These are phyloP conservation scores for Vachellia collinsii DNA, from an alignment of 306 rosid genomes.

Conservation along the genomic window DNA sequence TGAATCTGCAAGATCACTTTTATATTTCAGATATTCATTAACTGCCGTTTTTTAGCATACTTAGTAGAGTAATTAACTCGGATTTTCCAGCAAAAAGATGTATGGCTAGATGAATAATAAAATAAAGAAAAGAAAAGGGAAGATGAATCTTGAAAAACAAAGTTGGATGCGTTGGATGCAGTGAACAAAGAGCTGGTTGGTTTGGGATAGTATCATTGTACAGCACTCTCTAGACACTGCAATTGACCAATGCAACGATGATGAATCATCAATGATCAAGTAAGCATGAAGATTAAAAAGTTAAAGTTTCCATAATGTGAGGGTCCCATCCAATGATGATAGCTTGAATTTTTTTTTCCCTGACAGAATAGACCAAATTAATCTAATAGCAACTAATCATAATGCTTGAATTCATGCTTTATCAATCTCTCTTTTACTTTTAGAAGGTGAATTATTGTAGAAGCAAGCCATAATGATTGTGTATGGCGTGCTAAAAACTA, in stretches of 20 bases:
- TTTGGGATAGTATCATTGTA: slow-evolving; percentile 48
- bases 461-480: slow-evolving; percentile 39
- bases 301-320: slow-evolving; percentile 44
- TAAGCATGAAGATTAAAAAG: slow-evolving; percentile 48
- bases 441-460: slow-evolving; percentile 44
- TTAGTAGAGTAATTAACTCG: background rate
- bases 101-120: slow-evolving; percentile 8
- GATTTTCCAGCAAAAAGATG: slow-evolving; percentile 21
- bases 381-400: slow-evolving; percentile 37
- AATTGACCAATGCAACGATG: slow-evolving; percentile 42
- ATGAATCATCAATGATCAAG: slow-evolving; percentile 43
- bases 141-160: slow-evolving; percentile 35
- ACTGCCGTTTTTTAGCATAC: slow-evolving; percentile 29
- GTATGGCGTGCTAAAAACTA: slow-evolving; percentile 50
- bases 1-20: slow-evolving; percentile 27
- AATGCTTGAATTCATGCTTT: slow-evolving; percentile 46
- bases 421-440: slow-evolving; percentile 40
- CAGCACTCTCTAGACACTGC: slow-evolving; percentile 42
- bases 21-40: slow-evolving; percentile 20
- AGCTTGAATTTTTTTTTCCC: slow-evolving; percentile 50
- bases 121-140: slow-evolving; percentile 23
- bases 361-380: slow-evolving; percentile 42
- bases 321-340: slow-evolving; percentile 51
- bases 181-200: slow-evolving; percentile 24
- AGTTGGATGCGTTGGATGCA: slow-evolving; percentile 36